These are phyloP conservation scores for Candida namnaoensis DNA, from an alignment of 805 yeast genomes.

Conservation along the genomic window DNA sequence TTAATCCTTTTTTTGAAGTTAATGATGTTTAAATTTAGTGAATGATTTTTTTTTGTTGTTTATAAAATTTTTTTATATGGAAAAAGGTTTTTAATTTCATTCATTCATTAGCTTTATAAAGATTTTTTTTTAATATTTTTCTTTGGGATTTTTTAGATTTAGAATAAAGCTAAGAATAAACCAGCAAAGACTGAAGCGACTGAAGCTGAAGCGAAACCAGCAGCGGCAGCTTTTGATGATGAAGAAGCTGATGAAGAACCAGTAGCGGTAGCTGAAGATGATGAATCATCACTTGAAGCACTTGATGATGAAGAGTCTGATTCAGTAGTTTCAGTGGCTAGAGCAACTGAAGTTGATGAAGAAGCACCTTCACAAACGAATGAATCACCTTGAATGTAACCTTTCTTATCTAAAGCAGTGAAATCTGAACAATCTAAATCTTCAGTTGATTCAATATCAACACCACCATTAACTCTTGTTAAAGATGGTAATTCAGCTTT, in stretches of 20 bases:
- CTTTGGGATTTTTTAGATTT: too few species aligned
- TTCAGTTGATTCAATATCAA: constrained; percentile 66
- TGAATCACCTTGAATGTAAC: constrained; percentile 87
- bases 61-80: too few species aligned
- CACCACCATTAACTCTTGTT: constrained; percentile 86
- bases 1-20: too few species aligned
- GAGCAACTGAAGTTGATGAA: constrained; percentile 32
- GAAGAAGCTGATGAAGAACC: constrained; percentile 2
- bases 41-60: too few species aligned
- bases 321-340: constrained; percentile 18
- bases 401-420: constrained; percentile 60
- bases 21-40: too few species aligned
- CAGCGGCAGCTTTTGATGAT: too few species aligned
- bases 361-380: constrained; percentile 65
- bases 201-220: too few species aligned
- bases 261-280: constrained; percentile 8
- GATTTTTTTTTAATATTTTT: constrained; percentile 1
- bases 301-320: constrained; percentile 32
- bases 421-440: constrained; percentile 78
- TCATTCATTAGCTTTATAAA: too few species aligned
- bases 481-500: constrained; percentile 70
- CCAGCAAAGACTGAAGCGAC: too few species aligned
- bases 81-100: too few species aligned
- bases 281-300: constrained; percentile 26
- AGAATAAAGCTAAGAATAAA: constrained; percentile 28